Conservation (phyloP, 805 yeast genomes). For the Metschnikowia picachoensis region DNA sequence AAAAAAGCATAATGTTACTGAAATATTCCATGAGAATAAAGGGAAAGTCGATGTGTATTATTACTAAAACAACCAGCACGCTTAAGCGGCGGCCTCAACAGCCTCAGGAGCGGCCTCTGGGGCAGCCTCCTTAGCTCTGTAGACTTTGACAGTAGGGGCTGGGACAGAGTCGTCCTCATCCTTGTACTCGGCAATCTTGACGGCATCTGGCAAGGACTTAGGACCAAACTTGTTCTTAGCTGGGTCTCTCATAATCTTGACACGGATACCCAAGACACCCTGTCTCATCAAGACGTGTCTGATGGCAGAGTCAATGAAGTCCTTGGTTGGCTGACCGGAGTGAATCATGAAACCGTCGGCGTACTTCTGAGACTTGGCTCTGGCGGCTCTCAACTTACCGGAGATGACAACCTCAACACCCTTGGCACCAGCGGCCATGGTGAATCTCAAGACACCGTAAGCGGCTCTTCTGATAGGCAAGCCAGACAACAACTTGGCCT, state of each 20-base stretch:
- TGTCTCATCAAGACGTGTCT: constrained; percentile 99
- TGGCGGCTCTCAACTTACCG: constrained; percentile 99
- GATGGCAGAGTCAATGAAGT: constrained; percentile 97
- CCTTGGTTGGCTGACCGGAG: constrained; percentile 99
- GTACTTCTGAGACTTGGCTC: constrained; percentile 99
- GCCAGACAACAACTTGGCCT: constrained; percentile 97
- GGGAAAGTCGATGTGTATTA: not conserved
- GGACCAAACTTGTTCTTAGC: constrained; percentile 77
- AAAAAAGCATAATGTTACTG: too few species aligned
- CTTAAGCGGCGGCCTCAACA: constrained; percentile 17
- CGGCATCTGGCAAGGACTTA: constrained; percentile 92
- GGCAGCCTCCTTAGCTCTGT: constrained; percentile 41
- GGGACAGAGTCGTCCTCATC: constrained; percentile 75
- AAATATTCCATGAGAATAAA: too few species aligned
- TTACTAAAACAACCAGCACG: not conserved
- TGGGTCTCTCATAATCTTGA: constrained; percentile 99
- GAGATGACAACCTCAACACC: constrained; percentile 99
- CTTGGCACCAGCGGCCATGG: constrained; percentile 99
- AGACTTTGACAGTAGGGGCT: constrained; percentile 79
- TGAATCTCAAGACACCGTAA: constrained; percentile 99
- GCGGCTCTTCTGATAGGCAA: constrained; percentile 99
- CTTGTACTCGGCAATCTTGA: constrained; percentile 89
- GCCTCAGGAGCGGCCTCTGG: constrained; percentile 29
- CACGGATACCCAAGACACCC: constrained; percentile 99
- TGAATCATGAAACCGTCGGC: constrained; percentile 99